Percentiles rank a stretch among this genome's conserved stretches.
These are phyloP conservation scores for Fragaria nilgerrensis DNA, from an alignment of 306 rosid genomes.

Conservation along the genomic window DNA sequence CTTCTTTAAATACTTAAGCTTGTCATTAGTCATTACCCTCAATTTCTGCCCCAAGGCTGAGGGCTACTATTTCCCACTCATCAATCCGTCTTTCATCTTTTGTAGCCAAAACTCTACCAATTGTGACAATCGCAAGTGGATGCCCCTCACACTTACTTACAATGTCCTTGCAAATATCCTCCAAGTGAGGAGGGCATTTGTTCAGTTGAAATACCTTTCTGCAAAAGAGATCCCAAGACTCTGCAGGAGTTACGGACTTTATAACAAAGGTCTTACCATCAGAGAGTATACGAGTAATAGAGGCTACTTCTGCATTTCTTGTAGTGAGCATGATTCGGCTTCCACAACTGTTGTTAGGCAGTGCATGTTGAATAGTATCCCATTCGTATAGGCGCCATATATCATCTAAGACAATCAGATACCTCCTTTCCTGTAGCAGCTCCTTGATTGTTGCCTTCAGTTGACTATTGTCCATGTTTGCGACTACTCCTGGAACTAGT, in stretches of 20 bases:
- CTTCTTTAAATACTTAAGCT: too few relatives aligned
- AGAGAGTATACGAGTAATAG: slow-evolving; percentile 32
- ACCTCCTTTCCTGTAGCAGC: slow-evolving; percentile 42
- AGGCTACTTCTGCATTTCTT: slow-evolving; percentile 49
- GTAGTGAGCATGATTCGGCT: slow-evolving; percentile 66
- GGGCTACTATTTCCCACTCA: too few relatives aligned
- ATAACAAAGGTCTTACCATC: slow-evolving; percentile 39
- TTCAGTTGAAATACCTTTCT: slow-evolving; percentile 46
- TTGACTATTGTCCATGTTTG: slow-evolving; percentile 34
- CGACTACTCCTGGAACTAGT: slow-evolving; percentile 41
- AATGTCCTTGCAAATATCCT: slow-evolving; percentile 35
- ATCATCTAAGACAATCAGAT: slow-evolving; percentile 60
- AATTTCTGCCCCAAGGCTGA: too few relatives aligned
- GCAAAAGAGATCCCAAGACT: slow-evolving; percentile 56
- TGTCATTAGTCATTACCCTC: too few relatives aligned
- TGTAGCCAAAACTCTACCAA: slow-evolving; percentile 59
- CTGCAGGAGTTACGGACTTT: slow-evolving; percentile 42
- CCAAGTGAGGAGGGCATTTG: slow-evolving; percentile 50
- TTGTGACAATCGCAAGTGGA: slow-evolving; percentile 78
- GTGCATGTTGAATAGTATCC: slow-evolving; percentile 54
- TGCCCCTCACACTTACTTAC: slow-evolving; percentile 58
- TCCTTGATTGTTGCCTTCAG: slow-evolving; percentile 47
- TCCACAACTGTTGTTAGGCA: slow-evolving; percentile 48
- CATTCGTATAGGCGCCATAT: slow-evolving; percentile 56
- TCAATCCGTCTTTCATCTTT: slow-evolving; percentile 22